Evolutionary conservation across 139 green algal species (phyloP).

Genomic region (Coelastrella sp.): DNA sequence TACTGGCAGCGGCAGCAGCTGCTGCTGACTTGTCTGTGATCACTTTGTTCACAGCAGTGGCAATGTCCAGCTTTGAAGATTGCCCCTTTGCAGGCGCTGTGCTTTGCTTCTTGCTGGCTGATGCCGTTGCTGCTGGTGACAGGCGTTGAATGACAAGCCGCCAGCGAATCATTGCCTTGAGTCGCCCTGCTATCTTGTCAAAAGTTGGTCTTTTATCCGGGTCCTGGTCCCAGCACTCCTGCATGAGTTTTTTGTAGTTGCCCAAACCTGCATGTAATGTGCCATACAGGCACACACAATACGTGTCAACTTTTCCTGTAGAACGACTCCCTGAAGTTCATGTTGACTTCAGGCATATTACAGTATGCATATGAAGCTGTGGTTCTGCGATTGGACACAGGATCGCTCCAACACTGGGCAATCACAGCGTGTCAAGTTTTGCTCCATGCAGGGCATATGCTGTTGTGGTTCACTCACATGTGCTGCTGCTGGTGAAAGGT

Average conservation of each 20-base stretch:
- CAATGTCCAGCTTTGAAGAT: background rate
- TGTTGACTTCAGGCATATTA: too few relatives aligned
- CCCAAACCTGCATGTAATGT: background rate
- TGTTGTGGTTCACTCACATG: slow-evolving; percentile 33
- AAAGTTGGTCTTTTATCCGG: background rate
- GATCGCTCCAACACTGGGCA: too few relatives aligned
- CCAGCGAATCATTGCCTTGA: slow-evolving; percentile 41
- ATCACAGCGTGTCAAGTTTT: too few relatives aligned
- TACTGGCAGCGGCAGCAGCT: background rate
- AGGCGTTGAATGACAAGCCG: slow-evolving; percentile 13
- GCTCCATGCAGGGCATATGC: too few relatives aligned
- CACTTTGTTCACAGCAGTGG: background rate
- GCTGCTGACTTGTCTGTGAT: background rate
- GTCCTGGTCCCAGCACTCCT: slow-evolving; percentile 38
- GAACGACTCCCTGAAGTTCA: too few relatives aligned
- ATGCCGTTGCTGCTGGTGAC: too few relatives aligned
- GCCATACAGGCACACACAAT: background rate
- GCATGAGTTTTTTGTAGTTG: slow-evolving; percentile 35
- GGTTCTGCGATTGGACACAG: too few relatives aligned
- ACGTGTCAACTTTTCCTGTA: too few relatives aligned
- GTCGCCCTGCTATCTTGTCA: slow-evolving; percentile 29
- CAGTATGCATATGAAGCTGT: too few relatives aligned
- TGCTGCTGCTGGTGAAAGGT: slow-evolving; percentile 20
- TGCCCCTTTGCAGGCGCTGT: background rate
- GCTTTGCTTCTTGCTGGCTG: background rate